A percentile compares a stretch with the other conserved stretches of the same genome.
Conservation (phyloP, 768 basidiomycete species). For the Stropharia rugosoannulata region DNA sequence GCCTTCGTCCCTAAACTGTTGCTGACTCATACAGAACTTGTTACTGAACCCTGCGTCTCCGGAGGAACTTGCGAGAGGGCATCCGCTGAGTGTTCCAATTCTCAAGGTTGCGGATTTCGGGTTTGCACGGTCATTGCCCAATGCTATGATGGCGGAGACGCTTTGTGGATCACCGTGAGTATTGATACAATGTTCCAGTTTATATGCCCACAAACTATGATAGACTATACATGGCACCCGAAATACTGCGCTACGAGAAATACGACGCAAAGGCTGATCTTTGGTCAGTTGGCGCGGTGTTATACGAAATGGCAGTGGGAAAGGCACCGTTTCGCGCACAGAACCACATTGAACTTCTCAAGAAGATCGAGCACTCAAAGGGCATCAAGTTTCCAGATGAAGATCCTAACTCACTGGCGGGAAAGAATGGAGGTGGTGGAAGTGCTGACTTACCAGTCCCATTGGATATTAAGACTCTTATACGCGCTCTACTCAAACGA, state of each 20-base stretch:
- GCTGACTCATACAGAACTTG: constrained; percentile 63
- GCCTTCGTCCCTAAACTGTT: not conserved
- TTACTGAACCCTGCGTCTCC: constrained; percentile 81
- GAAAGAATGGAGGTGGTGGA: constrained; percentile 42
- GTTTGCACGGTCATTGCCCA: constrained; percentile 90
- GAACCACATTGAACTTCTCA: constrained; percentile 94
- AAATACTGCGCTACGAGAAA: constrained; percentile 95
- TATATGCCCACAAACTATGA: not conserved
- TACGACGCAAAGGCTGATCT: constrained; percentile 98
- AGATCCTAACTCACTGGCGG: constrained; percentile 48
- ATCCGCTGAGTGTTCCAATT: constrained; percentile 90
- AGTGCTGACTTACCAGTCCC: constrained; percentile 64
- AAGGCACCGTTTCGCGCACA: constrained; percentile 92
- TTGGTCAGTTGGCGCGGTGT: constrained; percentile 96
- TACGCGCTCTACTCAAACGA: constrained; percentile 80
- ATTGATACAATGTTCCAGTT: not conserved
- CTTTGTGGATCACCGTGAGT: constrained; percentile 95
- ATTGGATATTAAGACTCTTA: constrained; percentile 83
- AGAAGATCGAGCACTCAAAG: constrained; percentile 90
- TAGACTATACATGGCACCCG: constrained; percentile 98
- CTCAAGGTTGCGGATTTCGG: constrained; percentile 99
- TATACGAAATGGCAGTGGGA: constrained; percentile 94
- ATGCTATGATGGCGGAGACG: constrained; percentile 94
- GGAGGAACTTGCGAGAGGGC: constrained; percentile 81
- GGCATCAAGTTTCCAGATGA: constrained; percentile 96